Evolutionary conservation across 306 rosid genomes (phyloP).

Genomic region (Quercus engelmannii): DNA sequence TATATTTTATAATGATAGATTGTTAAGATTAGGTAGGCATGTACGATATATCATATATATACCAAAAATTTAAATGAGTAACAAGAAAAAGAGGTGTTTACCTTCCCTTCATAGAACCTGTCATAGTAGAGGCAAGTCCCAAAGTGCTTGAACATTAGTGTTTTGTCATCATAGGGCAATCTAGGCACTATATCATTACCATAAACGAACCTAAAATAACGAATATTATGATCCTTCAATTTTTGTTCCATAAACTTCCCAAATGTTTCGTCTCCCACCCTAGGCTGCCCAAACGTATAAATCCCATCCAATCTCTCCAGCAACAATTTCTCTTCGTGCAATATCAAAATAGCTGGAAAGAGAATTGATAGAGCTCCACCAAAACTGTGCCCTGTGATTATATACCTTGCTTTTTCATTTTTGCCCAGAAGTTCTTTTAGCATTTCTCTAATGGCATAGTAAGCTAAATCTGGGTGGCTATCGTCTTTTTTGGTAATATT

Average conservation of each 20-base stretch:
- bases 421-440: conserved; percentile 26
- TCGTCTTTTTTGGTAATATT: conserved; percentile 18
- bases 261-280: conserved; percentile 61
- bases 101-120: conserved; percentile 47
- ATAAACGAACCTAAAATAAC: conserved; percentile 68
- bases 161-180: conserved; percentile 61
- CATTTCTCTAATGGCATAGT: conserved; percentile 47
- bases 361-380: conserved; percentile 69
- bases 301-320: conserved; percentile 64
- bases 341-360: conserved; percentile 37
- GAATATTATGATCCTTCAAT: conserved; percentile 42
- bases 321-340: conserved; percentile 55
- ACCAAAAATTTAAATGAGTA: not conserved
- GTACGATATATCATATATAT: too few species aligned
- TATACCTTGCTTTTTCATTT: conserved; percentile 35
- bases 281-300: conserved; percentile 88
- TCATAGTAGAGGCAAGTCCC: conserved; percentile 63
- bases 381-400: conserved; percentile 65
- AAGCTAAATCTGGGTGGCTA: conserved; percentile 37
- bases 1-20: too few species aligned
- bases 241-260: conserved; percentile 45
- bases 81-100: not conserved
- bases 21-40: too few species aligned
- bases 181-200: conserved; percentile 69
- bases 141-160: conserved; percentile 71